Evolutionary conservation across 2,329 filamentous ascomycete species (phyloP), one percentile per base, ranked within the genome.

Genomic region (Malbranchea cinnamomea): DNA sequence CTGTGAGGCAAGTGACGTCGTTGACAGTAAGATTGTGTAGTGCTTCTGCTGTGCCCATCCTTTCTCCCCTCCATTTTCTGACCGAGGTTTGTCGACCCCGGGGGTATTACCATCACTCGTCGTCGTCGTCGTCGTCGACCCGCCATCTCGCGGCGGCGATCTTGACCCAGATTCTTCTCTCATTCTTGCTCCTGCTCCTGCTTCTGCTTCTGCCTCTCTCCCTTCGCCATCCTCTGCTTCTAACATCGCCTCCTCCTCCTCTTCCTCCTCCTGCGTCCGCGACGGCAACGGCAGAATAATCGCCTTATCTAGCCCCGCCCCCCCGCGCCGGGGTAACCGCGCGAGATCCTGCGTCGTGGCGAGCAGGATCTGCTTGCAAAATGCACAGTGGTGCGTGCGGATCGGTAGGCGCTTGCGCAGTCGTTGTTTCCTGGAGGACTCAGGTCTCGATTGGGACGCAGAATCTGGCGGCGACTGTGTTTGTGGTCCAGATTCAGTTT

Each of bases 301-400:
- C 0, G 71, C 63, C 12, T 49, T 48, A 47, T 78, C 73, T 26
- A 59, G 53, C 16, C 56, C 54, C n/a, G 58, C 55, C 5, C 45
- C 38, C 35, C 56, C 48, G 26, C 74, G 68, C 5, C 54, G 60
- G 1, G 71, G 70, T 7, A 77, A 60, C 0, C 52, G 40, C 16
- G 54, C 37, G 5, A 78, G 54, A 2, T 59, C 48, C 21, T 67
- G 63, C 1, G 67, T 69, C 25, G 61, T 73, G 13, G 71, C 65
- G 38, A 79, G 62, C 32, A 78, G 56, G 38, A 78, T 65, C 41
- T 74, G 65, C 26, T 61, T 70, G 62, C 75, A 80, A 47, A 74
- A 63, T 26, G 51, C 50, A 60, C 75, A 79, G 47, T 65, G 71
- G 48, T 71, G 69, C 11, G 67, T 63, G 43, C 59, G 62, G 28